Base-by-base conservation (phyloP, 2,329 filamentous ascomycete species). In the Dendrostoma leiphaemia region DNA sequence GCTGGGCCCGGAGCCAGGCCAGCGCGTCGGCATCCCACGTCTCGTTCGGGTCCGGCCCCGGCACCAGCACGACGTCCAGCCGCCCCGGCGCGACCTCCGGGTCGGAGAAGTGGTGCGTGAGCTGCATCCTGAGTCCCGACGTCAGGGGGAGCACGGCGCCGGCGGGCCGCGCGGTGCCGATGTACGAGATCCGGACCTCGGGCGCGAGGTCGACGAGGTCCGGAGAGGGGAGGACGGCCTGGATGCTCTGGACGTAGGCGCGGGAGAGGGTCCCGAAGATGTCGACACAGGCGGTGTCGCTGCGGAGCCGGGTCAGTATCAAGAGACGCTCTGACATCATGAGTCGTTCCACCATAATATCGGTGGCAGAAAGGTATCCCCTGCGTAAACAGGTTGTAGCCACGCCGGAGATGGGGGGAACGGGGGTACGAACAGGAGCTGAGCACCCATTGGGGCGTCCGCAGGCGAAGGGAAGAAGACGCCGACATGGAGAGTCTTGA, bases 41-140 rank as follows among this genome's bases (percentile, higher is more conserved):
- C 2, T 48, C 53, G 0, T 21, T 29, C 0, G 78, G 79, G 47
- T 80, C 72, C 21, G 78, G 73, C 0, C 79, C 80, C 1, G 80
- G 80, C 1, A 82, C 70, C 0, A 80, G 59, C 13, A 83, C 59
- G 46, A 82, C 69, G 61, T 82, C 76, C 4, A 83, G 69, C 60
- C 71, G 69, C 3, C 78, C 80, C 0, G 80, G 76, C 15, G 73
- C 72, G 6, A 82, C 78, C 12, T 71, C 75, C 0, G 71, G 62
- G 59, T 80, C 73, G 28, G 63, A 62, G 58, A 73, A 73, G 53
- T 73, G 69, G 62, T 79, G 70, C 4, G 77, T 78, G 24, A 74
- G 67, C 31, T 65, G 60, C 38, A 79, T 56, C 3, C 56, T 60
- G 40, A 71, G 59, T 46, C 64, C 66, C 1, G 77, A 69, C 6